Base-by-base conservation (phyloP, 2,329 filamentous ascomycete genomes). In the Colletotrichum acutatum region DNA sequence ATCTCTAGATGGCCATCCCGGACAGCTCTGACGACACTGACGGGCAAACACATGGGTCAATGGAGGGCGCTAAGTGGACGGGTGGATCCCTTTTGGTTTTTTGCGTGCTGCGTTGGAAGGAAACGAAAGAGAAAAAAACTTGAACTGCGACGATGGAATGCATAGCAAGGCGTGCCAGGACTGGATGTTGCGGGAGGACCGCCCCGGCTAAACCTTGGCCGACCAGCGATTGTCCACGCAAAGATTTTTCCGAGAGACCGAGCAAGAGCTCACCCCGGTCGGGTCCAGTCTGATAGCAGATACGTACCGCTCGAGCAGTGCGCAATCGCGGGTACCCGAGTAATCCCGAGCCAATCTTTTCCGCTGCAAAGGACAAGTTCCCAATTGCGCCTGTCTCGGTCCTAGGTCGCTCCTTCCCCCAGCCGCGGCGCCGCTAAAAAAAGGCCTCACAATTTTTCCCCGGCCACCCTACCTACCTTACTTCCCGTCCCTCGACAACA, bases 321-420 rank as follows among this genome's bases (percentile, higher is more conserved):
- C 46, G 70, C 30, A 57, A 70, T 68, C 68, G 53, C 68, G 63
- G 56, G 49, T 67, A 67, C 74, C 74, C 74, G 74, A 76, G 65
- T 75, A 71, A 66, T 76, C 71, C 74, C 74, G 74, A 76, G 60
- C 70, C 71, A 75, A 69, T 70, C 57, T 71, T 67, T 68, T 66
- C 56, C 14, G 37, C 66, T 53, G 66, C 66, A 74, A 66, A 70
- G 71, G 73, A 73, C 73, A 74, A 58, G 69, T 68, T 63, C 59
- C 49, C 65, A 63, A 32, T 74, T 68, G 62, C 52, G 46, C 26
- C 52, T 32, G 61, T 53, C 63, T 52, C 63, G 24, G 49, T 54
- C 22, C 62, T 32, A 66, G 53, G 52, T 64, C 49, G 37, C 59
- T 49, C 37, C 37, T 37, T 24, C 16, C 54, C 42, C 49, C 54